These are phyloP conservation scores for Camellia granthamiana DNA, from an alignment of 148 eudicot species.

Conservation along the genomic window DNA sequence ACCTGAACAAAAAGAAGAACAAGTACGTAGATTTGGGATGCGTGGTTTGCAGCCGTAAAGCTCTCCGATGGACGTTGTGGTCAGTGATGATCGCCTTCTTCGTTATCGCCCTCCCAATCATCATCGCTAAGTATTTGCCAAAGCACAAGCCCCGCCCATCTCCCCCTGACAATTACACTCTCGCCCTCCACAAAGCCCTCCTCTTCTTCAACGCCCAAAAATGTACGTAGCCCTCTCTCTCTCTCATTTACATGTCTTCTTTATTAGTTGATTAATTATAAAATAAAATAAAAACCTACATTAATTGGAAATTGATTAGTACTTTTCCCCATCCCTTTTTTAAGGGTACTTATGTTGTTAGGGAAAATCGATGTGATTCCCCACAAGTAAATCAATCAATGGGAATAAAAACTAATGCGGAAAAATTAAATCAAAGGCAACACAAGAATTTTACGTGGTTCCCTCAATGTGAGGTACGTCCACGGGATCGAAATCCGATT, in stretches of 20 bases:
- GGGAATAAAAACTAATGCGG: too few relatives aligned
- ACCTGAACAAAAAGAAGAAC: constrained; percentile 27
- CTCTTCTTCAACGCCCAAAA: constrained; percentile 65
- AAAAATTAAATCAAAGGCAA: too few relatives aligned
- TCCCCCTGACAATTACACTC: constrained; percentile 45
- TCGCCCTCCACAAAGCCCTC: constrained; percentile 55
- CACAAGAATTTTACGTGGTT: too few relatives aligned
- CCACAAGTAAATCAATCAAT: too few relatives aligned
- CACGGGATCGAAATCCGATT: too few relatives aligned
- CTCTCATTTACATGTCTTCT: background rate
- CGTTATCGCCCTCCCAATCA: constrained; percentile 36
- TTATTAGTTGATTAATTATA: background rate
- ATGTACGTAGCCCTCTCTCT: constrained; percentile 33
- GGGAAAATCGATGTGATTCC: too few relatives aligned
- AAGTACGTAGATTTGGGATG: constrained; percentile 55
- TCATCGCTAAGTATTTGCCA: constrained; percentile 38
- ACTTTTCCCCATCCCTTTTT: too few relatives aligned
- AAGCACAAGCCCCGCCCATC: constrained; percentile 29
- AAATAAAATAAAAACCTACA: background rate
- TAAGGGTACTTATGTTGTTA: too few relatives aligned
- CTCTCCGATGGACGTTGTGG: constrained; percentile 30
- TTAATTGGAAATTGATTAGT: too few relatives aligned
- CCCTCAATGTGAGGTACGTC: too few relatives aligned
- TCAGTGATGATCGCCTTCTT: constrained; percentile 18
- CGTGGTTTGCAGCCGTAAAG: constrained; percentile 35